Base-by-base conservation (phyloP, 1,284 basidiomycete species). In the Malassezia brasiliensis region DNA sequence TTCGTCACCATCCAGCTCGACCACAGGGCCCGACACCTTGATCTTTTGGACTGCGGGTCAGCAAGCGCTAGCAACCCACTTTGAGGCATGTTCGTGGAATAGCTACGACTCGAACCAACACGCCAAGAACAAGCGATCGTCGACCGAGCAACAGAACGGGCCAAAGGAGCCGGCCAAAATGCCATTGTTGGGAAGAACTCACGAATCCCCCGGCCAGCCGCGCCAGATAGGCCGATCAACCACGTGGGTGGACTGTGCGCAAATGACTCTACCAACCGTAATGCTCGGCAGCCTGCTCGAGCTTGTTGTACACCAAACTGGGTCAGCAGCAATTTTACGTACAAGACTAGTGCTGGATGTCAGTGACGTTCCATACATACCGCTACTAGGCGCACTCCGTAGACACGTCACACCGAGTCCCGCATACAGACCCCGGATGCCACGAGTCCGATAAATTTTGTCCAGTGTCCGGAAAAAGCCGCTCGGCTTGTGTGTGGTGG, bases 361-460 rank as follows among this genome's bases (percentile, higher is more conserved):
- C 12, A 40, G n/a, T 25, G 19, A 25, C 40, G 63, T 39, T 47
- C 62, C 61, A 48, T 64, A 65, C 50, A 64, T 60, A 41, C 63
- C 71, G 38, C 68, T 70, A 32, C 59, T 63, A 1, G 91, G 91
- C 50, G 90, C 84, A 0, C 87, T 85, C 52, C 90, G 79, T 28
- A 86, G 82, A 41, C 90, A 85, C 0, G 93, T 96, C 65, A 96
- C 83, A 6, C 89, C 91, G 75, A 90, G 90, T 0, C n/a, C 93
- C 12, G 90, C 88, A 76, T 98, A 98, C 59, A 98, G 76, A 0
- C 91, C 93, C 47, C 79, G 79, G 8, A 96, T 63, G 0, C 93
- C 93, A 68, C 87, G 82, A 14, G 81, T 82, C 30, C 66, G 76
- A 68, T 86, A 94, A 78, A 96, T 85, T 62, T 83, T 82, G 63